Base-by-base conservation (phyloP, 106 monocot genomes). In the Agapanthus africanus region DNA sequence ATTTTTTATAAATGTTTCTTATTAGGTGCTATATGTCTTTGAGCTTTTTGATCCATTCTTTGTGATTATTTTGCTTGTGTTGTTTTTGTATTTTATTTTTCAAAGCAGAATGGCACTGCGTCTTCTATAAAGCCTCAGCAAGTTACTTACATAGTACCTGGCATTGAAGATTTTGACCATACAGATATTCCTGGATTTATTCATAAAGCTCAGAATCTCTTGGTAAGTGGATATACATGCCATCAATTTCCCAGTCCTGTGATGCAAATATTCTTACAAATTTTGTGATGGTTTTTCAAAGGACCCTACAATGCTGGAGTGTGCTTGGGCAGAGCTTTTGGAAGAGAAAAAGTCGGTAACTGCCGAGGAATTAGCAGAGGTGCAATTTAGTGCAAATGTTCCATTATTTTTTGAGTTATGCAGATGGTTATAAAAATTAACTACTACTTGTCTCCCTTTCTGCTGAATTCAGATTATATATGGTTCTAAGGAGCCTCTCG, bases 51-150 rank as follows among this genome's bases (percentile, higher is more conserved):
- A 2, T 19, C 35, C 11, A 40, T 27, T 16, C 15, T 67, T 34
- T 31, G 32, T 71, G 33, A 41, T 77, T 26, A 4, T 34, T 67
- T 63, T 62, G 19, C 46, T 47, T 47, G 13, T 47, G 13, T 47
- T 41, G 16, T 42, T 26, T 69, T 11, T 37, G n/a, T 2, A 64
- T 50, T 49, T 76, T 41, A 35, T 15, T 74, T 79, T 38, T 50
- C 36, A 36, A 68, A 39, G 51, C 85, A 99, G 99, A 99, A 99
- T 78, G 99, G 99, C 1, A 73, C 80, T 8, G 64, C 59, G 6
- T 90, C 84, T 23, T 99, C 99, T 16, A 93, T 99, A 78, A 93
- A 70, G 74, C 99, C 92, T 14, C 89, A 99, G 51, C 99, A 99
- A 77, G 68, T 99, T 60, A 99, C 80, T 37, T 99, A 93, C 59